These are phyloP conservation scores for Yarrowia alimentaria DNA, from an alignment of 805 yeast species.

Conservation along the genomic window DNA sequence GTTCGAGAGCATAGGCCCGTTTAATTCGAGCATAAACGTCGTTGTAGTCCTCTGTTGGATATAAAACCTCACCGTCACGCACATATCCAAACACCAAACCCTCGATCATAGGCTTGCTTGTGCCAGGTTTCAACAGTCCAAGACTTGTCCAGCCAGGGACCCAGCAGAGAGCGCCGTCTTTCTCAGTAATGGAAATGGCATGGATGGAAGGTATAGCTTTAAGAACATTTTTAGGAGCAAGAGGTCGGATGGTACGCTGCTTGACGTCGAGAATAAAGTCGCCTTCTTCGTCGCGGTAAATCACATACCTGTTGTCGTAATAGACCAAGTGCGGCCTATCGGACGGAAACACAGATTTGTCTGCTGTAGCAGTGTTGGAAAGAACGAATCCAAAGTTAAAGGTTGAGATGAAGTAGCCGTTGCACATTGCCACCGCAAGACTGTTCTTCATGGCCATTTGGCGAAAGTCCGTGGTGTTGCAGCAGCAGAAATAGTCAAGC, in stretches of 20 bases:
- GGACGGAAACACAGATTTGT: too few species aligned
- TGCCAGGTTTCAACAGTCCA: constrained; percentile 4
- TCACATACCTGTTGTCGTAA: constrained; percentile 7
- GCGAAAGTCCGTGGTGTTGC: neutral
- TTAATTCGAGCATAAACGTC: too few species aligned
- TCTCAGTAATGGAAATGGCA: neutral
- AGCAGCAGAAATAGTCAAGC: too few species aligned
- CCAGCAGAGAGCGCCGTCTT: constrained; percentile 6
- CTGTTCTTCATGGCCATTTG: constrained; percentile 8
- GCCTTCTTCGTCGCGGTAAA: neutral
- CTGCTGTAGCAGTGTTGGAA: too few species aligned
- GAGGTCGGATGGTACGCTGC: neutral
- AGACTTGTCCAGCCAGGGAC: constrained; percentile 9
- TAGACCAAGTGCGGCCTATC: neutral
- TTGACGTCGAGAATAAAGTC: neutral
- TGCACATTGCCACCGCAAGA: neutral
- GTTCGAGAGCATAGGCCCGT: too few species aligned
- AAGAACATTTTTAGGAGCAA: neutral
- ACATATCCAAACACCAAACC: neutral
- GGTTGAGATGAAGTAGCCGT: constrained; percentile 4
- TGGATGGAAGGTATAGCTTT: constrained; percentile 3
- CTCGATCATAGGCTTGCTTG: neutral
- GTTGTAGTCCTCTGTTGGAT: too few species aligned
- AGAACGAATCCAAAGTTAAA: too few species aligned
- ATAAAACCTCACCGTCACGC: neutral